Evolutionary conservation across 2,329 filamentous ascomycete species (phyloP), one percentile per base, ranked within the genome.

Genomic region (Diplocarpon mali): DNA sequence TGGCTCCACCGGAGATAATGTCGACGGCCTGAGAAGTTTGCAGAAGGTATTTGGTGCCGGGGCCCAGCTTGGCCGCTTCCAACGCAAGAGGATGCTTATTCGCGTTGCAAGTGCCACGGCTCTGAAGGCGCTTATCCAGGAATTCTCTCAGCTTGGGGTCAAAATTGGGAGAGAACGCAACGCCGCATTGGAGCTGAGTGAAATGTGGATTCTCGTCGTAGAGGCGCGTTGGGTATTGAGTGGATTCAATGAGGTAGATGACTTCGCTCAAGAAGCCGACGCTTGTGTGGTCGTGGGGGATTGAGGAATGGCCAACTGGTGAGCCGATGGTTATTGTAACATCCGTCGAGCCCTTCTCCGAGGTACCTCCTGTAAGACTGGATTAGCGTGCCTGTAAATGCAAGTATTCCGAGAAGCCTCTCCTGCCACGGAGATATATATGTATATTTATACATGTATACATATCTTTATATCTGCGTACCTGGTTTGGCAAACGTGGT

Each of bases 211-310:
- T 39, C 60, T 63, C 30, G 20, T 40, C 38, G 8, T 36, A 38
- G 7, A 48, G 35, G 2, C 42, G 14, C 2, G 76, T 71, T 3
- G 67, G 61, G 59, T 76, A 82, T 0, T 75, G 68, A 32, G 73
- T 65, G 2, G 67, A 62, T 56, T 86, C 82, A 1, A 86, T 73
- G n/a, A 69, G 62, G n/a, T 71, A 69, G 47, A 85, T 71, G 31
- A 85, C 71, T 56, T 85, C 77, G 9, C 76, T 69, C 44, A 80
- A 68, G 50, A 85, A 79, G 6, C 82, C 81, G 42, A 85, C 84
- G 10, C 77, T 78, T 0, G 80, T 85, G 60, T 85, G 79, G 1
- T 74, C 69, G 11, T 72, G 72, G 32, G 78, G 73, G 1, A 68
- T 62, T 2, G 72, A 79, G 42, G 72, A 76, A 58, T 82, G 78